Evolutionary conservation across 1,284 basidiomycete species (phyloP), one percentile per base, ranked within the genome.

Genomic region (Cutaneotrichosporon spelunceum): DNA sequence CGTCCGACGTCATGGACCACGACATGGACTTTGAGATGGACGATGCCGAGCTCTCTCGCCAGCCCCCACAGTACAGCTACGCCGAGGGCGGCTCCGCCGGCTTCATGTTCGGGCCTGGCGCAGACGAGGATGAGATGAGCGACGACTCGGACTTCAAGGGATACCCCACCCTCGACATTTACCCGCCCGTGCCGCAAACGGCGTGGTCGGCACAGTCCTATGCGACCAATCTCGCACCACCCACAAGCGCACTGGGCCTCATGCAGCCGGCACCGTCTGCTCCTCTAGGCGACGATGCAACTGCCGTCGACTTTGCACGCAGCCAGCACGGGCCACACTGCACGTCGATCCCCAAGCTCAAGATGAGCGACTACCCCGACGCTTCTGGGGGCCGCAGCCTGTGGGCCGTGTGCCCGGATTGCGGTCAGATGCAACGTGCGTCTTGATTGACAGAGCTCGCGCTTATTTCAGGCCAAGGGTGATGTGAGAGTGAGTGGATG

Each of bases 321-420:
- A 65, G 70, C n/a, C 53, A 62, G 21, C 77, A 78, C 61, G 78
- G 78, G 1, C 74, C 77, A 0, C 68, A 75, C 19, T 79, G 78
- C 65, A 69, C 68, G 54, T 69, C 66, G 24, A 79, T 79, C 30
- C 78, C 78, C 1, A 73, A 73, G 62, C 66, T 79, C 24, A 62
- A 68, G 10, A 66, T 79, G 60, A 71, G 68, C 57, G 73, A 75
- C 42, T 72, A 78, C 63, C 71, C 78, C 8, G 76, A 78, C 62
- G 57, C 61, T 9, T 73, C 71, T 6, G 78, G 78, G 7, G 64
- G 73, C 52, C 64, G 74, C 47, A 68, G 70, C 50, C 73, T 79
- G 68, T 79, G 76, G 75, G 70, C 68, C 21, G 53, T 74, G 29
- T 79, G 78, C 64, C 67, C 66, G 26, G 76, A 76, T 65, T 79